Conservation (phyloP, 2,329 filamentous ascomycete species). For the Lachnellula subtilissima region DNA sequence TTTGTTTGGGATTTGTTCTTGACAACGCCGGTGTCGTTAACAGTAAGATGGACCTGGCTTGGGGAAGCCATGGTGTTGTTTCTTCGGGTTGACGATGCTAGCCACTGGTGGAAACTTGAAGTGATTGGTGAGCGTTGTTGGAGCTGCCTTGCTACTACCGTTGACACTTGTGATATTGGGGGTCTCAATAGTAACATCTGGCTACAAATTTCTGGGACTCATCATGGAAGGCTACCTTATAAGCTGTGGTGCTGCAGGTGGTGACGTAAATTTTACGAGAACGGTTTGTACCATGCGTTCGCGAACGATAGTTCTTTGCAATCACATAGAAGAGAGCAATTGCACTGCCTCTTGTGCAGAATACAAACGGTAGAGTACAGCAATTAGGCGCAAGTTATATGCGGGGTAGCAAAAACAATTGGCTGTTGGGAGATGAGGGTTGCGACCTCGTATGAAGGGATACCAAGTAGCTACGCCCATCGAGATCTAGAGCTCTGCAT, state of each 20-base stretch:
- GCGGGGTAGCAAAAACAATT: not conserved
- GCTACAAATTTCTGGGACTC: not conserved
- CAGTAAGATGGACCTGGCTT: conserved; percentile 42
- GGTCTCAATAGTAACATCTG: not conserved
- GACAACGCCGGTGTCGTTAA: conserved; percentile 48
- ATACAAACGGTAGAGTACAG: too few species aligned
- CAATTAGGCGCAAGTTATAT: too few species aligned
- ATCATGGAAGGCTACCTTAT: not conserved
- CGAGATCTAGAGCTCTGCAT: not conserved
- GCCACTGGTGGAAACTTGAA: conserved; percentile 15
- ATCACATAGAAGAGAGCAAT: too few species aligned
- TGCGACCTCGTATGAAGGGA: too few species aligned
- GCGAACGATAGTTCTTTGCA: too few species aligned
- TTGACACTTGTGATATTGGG: not conserved
- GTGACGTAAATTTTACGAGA: not conserved
- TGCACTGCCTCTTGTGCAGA: too few species aligned
- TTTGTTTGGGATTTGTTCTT: conserved; percentile 43
- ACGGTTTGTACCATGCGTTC: too few species aligned
- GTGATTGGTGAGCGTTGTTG: conserved; percentile 4
- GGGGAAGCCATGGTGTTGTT: conserved; percentile 25
- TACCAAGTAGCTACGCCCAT: too few species aligned
- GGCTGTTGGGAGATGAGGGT: not conserved
- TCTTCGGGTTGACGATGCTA: conserved; percentile 4
- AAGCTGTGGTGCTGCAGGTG: not conserved
- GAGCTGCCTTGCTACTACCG: not conserved